Evolutionary conservation across 176 grass and related monocot species (phyloP).

Genomic region (Ananas comosus): DNA sequence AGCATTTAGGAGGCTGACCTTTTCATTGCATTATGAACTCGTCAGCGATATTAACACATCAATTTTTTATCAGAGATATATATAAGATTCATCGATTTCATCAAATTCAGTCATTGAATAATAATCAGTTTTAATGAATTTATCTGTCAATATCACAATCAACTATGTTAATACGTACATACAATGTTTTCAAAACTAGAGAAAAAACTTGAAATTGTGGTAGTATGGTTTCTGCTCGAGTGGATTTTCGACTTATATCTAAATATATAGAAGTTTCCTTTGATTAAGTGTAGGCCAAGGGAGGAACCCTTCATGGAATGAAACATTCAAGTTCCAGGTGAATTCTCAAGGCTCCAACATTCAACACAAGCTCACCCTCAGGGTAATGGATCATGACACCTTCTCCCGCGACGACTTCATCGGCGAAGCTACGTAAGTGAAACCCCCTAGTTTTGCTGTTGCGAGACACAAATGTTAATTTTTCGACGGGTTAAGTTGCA

Average conservation of each 20-base stretch:
- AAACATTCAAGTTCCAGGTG: slow-evolving; percentile 71
- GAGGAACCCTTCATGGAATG: slow-evolving; percentile 75
- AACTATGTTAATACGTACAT: too few species aligned
- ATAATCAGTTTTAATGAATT: too few species aligned
- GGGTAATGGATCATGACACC: slow-evolving; percentile 62
- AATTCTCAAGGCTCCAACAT: slow-evolving; percentile 27
- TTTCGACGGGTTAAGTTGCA: background rate
- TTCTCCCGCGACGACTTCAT: slow-evolving; percentile 72
- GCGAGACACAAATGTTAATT: background rate
- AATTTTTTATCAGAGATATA: too few species aligned
- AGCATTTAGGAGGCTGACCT: too few species aligned
- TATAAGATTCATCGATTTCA: too few species aligned
- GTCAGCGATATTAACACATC: too few species aligned
- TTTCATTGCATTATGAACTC: too few species aligned
- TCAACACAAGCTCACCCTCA: slow-evolving; percentile 64
- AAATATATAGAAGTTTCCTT: background rate
- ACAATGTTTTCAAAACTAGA: too few species aligned
- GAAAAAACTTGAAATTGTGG: too few species aligned
- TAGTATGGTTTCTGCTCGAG: too few species aligned
- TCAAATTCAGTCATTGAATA: too few species aligned
- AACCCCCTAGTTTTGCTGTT: background rate
- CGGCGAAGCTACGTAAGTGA: slow-evolving; percentile 64
- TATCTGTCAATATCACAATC: too few species aligned
- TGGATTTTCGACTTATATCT: background rate
- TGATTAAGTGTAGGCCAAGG: slow-evolving; percentile 40